Conservation (phyloP, 139 green algal species). For the Chlorella sp. region DNA sequence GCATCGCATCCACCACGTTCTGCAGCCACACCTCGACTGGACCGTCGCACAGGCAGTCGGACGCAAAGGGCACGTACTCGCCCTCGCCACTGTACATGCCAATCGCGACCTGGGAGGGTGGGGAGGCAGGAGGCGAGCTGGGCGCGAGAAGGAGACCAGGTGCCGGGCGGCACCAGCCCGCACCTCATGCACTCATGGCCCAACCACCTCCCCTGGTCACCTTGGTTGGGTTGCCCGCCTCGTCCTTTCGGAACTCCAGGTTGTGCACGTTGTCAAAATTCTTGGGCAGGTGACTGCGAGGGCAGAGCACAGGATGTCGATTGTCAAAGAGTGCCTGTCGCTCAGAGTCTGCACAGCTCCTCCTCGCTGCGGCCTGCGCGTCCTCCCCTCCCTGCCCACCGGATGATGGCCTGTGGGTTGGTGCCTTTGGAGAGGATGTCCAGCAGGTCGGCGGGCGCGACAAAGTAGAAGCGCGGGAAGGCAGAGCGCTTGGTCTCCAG, state of each 20-base stretch:
- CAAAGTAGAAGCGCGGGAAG: slow-evolving; percentile 96
- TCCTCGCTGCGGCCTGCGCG: no score
- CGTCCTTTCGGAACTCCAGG: slow-evolving; percentile 75
- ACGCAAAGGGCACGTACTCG: slow-evolving; percentile 85
- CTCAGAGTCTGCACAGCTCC: not conserved
- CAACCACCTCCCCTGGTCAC: no score
- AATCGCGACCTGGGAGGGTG: no score
- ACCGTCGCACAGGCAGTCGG: slow-evolving; percentile 73
- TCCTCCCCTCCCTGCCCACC: no score
- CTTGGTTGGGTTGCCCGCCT: slow-evolving; percentile 59
- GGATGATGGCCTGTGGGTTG: slow-evolving; percentile 81
- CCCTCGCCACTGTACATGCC: slow-evolving; percentile 84
- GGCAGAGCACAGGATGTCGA: not conserved
- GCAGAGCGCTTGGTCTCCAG: slow-evolving; percentile 91
- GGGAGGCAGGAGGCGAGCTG: no score
- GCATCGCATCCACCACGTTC: slow-evolving; percentile 85
- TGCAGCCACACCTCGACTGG: slow-evolving; percentile 81
- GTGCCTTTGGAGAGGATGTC: slow-evolving; percentile 91
- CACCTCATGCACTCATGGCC: no score
- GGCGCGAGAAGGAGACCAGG: no score
- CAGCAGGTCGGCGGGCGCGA: slow-evolving; percentile 86
- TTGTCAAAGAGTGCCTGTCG: not conserved
- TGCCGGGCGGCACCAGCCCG: no score
- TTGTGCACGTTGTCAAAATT: slow-evolving; percentile 92
- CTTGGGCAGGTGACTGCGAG: slow-evolving; percentile 81